Conservation (phyloP, 768 basidiomycete species). For the Thelephora aurantiotincta region DNA sequence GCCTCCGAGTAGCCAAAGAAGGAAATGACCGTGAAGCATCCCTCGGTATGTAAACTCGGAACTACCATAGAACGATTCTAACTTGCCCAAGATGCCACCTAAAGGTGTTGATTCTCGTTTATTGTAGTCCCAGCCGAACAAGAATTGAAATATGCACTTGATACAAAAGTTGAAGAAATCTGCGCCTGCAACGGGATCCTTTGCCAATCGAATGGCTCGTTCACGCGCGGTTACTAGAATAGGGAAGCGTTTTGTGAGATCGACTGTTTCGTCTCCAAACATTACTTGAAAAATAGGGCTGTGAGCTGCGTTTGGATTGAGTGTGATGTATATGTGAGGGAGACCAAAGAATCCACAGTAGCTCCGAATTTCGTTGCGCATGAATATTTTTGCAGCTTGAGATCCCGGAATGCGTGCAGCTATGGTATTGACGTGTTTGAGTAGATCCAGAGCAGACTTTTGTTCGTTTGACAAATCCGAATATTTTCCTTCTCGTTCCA, state of each 20-base stretch:
- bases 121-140: constrained; percentile 17
- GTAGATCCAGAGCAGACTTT: constrained; percentile 10
- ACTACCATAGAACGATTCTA: constrained; percentile 18
- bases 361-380: constrained; percentile 12
- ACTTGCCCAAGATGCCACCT: constrained; percentile 19
- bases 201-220: constrained; percentile 13
- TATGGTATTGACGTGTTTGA: constrained; percentile 17
- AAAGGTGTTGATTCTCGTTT: not conserved
- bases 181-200: constrained; percentile 22
- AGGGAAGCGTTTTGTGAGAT: constrained; percentile 12
- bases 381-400: constrained; percentile 13
- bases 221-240: constrained; percentile 4
- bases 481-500: constrained; percentile 5
- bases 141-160: constrained; percentile 12
- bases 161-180: constrained; percentile 19
- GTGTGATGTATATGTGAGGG: constrained; percentile 15
- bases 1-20: constrained; percentile 17
- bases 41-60: constrained; percentile 16
- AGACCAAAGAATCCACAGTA: constrained; percentile 19
- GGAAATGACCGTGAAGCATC: constrained; percentile 19
- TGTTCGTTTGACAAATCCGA: constrained; percentile 8
- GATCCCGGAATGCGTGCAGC: constrained; percentile 19
- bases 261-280: constrained; percentile 7
- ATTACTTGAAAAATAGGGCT: constrained; percentile 19
- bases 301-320: constrained; percentile 12